Evolutionary conservation across 495 filamentous ascomycete genomes (phyloP), one percentile per base, ranked within the genome.

Genomic region (Ramalina intermedia): DNA sequence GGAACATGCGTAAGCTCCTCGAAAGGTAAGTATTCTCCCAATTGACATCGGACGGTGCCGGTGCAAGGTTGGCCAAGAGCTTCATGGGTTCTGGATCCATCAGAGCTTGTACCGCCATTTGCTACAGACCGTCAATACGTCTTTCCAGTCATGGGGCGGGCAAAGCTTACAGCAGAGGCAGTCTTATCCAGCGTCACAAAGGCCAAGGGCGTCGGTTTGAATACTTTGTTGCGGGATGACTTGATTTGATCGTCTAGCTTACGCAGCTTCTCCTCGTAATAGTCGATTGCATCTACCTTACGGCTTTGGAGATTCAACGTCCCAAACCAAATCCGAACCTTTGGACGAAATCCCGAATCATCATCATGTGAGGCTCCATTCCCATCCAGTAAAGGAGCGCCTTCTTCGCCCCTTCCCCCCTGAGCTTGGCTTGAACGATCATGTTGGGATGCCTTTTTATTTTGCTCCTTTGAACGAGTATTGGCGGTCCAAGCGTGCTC

Each of bases 121-220:
- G 91, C 58, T 66, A 46, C 9, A 38, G 5, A n/a, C 1, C 29
- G 43, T 55, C 14, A 60, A 49, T 40, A 13, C n/a, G 21, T 37
- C 18, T n/a, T 43, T 3, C 3, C 41, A 11, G 9, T 6, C 2
- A 36, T 21, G 43, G 16, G 9, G 11, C 3, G 12, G 12, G 21
- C 29, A n/a, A 24, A 26, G 56, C 61, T 62, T 59, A 64, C 61
- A 49, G 75, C 79, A 20, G 88, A 79, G n/a, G 87, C 83, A 51
- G 90, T 87, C 16, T 87, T 94, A 63, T 95, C 82, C 84, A 99
- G 88, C 1, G 93, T 96, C 29, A 99, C 87, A 62, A 96, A 96
- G 6, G 93, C 93, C 33, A 93, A 69, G 38, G 88, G 79, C 0
- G 79, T 87, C 2, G 93, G 73, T 8, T 71, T 66, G 58, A 85